Percentiles rank a stretch among this genome's conserved stretches.
Evolutionary conservation across 371 early-diverging fungal genomes (phyloP).

Genomic region (Coemansia sp.): DNA sequence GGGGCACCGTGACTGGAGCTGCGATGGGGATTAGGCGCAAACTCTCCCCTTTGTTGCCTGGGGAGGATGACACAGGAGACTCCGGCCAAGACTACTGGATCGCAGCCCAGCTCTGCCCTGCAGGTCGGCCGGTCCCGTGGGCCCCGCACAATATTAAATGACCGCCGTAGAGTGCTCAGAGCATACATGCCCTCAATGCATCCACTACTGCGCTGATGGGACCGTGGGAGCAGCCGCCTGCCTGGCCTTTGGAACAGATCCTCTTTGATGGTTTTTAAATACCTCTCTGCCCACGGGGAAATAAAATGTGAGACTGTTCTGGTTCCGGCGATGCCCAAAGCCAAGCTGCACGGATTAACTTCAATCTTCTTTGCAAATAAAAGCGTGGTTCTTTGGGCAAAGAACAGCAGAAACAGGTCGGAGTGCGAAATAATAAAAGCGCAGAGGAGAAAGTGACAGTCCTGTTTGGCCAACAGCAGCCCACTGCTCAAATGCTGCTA

Average conservation of each 20-base stretch:
- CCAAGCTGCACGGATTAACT: no score
- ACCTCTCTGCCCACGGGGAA: no score
- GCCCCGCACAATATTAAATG: conserved; percentile 12
- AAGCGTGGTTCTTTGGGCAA: background rate
- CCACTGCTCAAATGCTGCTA: background rate
- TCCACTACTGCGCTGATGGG: conserved; percentile 18
- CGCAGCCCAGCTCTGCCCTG: background rate
- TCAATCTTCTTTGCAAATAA: no score
- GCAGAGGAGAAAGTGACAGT: no score
- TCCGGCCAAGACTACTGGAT: background rate
- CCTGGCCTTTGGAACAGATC: background rate
- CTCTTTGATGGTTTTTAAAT: background rate
- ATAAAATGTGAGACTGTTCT: no score
- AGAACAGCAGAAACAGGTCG: background rate
- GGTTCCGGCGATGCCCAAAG: no score
- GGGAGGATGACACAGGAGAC: background rate
- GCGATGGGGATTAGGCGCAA: background rate
- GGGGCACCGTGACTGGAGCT: background rate
- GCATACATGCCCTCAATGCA: background rate
- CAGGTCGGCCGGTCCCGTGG: conserved; percentile 8
- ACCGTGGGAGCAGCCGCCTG: conserved; percentile 17
- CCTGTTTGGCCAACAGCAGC: no score
- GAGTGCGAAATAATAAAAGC: background rate
- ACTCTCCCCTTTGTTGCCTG: conserved; percentile 5
- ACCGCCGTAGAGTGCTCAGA: conserved; percentile 6